These are phyloP conservation scores for Nepenthes mirabilis DNA, from an alignment of 148 eudicot species.

Conservation along the genomic window DNA sequence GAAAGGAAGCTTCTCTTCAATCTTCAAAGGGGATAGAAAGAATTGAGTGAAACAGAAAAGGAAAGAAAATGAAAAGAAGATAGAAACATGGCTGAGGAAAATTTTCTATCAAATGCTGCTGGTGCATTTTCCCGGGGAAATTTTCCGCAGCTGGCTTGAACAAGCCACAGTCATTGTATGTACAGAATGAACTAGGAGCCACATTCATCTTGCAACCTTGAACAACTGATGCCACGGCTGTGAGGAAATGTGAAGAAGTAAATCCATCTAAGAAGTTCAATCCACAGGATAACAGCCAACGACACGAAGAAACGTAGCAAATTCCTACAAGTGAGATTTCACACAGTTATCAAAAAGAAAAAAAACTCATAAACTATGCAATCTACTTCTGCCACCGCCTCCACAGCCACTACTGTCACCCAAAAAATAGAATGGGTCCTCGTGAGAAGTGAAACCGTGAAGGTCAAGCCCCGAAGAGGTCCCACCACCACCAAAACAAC, in stretches of 20 bases:
- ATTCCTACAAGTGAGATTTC: conserved; percentile 41
- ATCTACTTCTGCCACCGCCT: too few relatives aligned
- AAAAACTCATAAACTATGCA: background rate
- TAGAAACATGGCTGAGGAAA: background rate
- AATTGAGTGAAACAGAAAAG: too few relatives aligned
- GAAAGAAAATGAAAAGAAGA: too few relatives aligned
- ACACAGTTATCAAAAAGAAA: background rate
- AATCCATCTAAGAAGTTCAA: conserved; percentile 10
- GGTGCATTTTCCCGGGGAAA: background rate
- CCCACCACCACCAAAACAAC: too few relatives aligned
- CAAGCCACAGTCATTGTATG: background rate
- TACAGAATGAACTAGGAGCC: background rate
- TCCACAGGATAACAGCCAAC: conserved; percentile 88
- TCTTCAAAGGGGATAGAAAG: too few relatives aligned
- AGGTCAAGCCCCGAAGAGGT: too few relatives aligned
- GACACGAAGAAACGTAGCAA: conserved; percentile 73
- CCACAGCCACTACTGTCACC: too few relatives aligned
- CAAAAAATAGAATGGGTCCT: too few relatives aligned
- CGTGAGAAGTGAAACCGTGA: too few relatives aligned
- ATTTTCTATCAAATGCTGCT: background rate
- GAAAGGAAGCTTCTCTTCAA: too few relatives aligned
- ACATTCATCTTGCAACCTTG: background rate
- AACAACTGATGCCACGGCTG: background rate
- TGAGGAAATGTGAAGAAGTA: background rate
- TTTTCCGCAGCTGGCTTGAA: too few relatives aligned